These are phyloP conservation scores for Przewalskia tangutica DNA, from an alignment of 257 asterid species.

Conservation along the genomic window DNA sequence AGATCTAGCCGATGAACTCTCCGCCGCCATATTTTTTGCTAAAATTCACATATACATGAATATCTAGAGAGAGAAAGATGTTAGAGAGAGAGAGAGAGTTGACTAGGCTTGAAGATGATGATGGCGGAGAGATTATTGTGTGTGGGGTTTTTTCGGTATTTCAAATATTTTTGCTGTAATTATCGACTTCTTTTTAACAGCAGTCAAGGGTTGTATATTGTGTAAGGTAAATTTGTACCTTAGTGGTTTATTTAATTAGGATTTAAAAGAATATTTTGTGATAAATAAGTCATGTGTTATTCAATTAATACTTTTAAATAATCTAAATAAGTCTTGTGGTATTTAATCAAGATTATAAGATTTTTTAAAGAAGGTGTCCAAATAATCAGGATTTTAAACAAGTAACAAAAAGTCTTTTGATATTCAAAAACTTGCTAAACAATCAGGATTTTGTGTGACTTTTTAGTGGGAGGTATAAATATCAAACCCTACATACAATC, in stretches of 20 bases:
- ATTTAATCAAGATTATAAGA: too few relatives aligned
- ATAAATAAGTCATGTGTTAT: not conserved
- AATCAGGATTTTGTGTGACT: too few relatives aligned
- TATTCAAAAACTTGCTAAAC: too few relatives aligned
- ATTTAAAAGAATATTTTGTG: not conserved
- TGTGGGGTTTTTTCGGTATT: conserved; percentile 4
- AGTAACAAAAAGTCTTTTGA: too few relatives aligned
- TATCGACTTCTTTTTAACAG: not conserved
- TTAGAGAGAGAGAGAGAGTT: not conserved
- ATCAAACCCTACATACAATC: too few relatives aligned
- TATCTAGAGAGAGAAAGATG: not conserved
- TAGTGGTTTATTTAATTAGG: too few relatives aligned
- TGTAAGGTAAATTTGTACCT: not conserved
- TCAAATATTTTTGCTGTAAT: not conserved
- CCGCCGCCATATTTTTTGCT: not conserved
- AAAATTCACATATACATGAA: not conserved
- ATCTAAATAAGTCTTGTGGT: too few relatives aligned
- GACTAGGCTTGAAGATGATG: not conserved
- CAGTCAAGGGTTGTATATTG: not conserved
- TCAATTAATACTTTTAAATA: too few relatives aligned
- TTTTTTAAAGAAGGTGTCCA: too few relatives aligned
- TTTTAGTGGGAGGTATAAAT: too few relatives aligned
- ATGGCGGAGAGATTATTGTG: not conserved
- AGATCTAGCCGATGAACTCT: conserved; percentile 42
- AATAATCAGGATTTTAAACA: too few relatives aligned